Base-by-base conservation (phyloP, 306 rosid genomes). In the Casuarina equisetifolia region DNA sequence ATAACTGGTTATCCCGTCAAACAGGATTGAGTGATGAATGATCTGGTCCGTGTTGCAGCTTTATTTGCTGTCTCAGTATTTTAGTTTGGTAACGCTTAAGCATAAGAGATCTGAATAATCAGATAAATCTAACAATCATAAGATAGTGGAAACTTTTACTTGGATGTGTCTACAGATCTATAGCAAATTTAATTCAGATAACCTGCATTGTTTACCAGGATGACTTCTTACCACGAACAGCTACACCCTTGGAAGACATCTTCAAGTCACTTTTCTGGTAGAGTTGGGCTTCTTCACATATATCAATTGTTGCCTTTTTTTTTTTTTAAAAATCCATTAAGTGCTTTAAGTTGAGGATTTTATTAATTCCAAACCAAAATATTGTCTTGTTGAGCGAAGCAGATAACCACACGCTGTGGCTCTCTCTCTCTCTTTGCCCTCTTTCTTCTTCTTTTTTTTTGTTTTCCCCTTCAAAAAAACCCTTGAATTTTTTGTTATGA, bases 261-360 rank as follows among this genome's bases (percentile, higher is more conserved):
- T 94, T 91, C 89, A 94, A 91, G 90, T 94, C 97, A 73, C 85
- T 94, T 83, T 90, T 91, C 90, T 94, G 98, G 98, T 94, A 93
- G 70, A 66, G 69, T 62, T 55, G 35, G 58, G 36, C 81, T 69
- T 61, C 50, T 61, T 45, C 74, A 64, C 69, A 57, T 57, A 71
- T 1, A 39, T 62, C 13, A 43, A 61, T 53, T 53, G 48, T 63
- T 45, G 1, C 74, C 75, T 68, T 48, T 36, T 77, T 43, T 25
- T 25, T 25, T 25, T 0, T 0, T 0, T 0, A 25, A 25, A 25
- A 48, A 45, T 17, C 49, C 57, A 25, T 62, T 70, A 51, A 11
- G 67, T 32, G 39, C 36, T n/a, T 39, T 35, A 17, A 38, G 12
- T 58, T 69, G 38, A 57, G 67, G 39, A 17, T 74, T 59, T 53